These are phyloP conservation scores for Sedum album DNA, from an alignment of 164 flowering plant genomes.

Conservation along the genomic window DNA sequence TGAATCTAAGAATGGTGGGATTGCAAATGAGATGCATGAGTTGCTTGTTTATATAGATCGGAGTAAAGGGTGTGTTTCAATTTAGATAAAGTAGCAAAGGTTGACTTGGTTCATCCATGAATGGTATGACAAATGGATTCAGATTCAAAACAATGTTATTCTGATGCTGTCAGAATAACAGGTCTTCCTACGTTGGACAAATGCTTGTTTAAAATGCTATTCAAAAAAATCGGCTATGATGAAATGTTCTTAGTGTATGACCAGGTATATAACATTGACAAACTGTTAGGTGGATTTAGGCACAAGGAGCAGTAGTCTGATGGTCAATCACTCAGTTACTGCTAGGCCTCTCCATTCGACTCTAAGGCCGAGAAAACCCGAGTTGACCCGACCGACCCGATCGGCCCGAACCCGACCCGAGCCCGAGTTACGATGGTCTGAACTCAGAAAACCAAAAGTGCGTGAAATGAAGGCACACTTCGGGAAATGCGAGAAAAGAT, in stretches of 20 bases:
- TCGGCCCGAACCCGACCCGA: too few species aligned
- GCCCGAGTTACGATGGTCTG: too few species aligned
- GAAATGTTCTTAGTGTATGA: neutral
- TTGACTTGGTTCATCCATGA: neutral
- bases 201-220: neutral
- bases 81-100: constrained; percentile 2
- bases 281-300: constrained; percentile 6
- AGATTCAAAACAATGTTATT: neutral
- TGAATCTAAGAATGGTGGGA: too few species aligned
- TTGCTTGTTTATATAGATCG: neutral
- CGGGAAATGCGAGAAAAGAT: too few species aligned
- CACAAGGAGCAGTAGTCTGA: constrained; percentile 75
- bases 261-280: neutral
- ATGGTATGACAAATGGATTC: neutral
- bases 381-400: too few species aligned
- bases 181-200: neutral
- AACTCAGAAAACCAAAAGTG: too few species aligned
- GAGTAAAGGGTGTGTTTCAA: too few species aligned
- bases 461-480: too few species aligned
- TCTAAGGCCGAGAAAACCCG: too few species aligned
- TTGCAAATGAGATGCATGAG: neutral
- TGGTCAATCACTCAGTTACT: too few species aligned
- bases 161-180: neutral
- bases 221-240: neutral
- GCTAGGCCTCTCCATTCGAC: too few species aligned